Percentiles rank a stretch among this genome's conserved stretches.
These are phyloP conservation scores for Apiospora marii DNA, from an alignment of 2,329 filamentous ascomycete genomes.

Conservation along the genomic window DNA sequence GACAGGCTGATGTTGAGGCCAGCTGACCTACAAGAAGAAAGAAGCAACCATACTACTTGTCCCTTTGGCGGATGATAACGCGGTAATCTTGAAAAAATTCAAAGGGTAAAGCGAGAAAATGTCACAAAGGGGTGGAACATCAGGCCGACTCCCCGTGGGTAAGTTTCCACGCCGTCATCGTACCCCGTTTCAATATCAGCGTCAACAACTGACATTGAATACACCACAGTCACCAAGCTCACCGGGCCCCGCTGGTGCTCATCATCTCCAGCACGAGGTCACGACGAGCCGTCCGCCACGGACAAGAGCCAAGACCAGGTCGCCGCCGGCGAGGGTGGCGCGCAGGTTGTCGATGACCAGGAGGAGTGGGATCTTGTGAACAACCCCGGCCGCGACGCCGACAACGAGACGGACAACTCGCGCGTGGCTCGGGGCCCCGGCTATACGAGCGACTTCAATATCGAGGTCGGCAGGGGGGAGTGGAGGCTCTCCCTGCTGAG, in stretches of 20 bases:
- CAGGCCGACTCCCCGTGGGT: neutral
- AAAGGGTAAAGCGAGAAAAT: neutral
- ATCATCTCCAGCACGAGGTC: neutral
- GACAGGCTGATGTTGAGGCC: neutral
- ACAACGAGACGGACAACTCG: conserved; percentile 1
- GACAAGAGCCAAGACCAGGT: neutral
- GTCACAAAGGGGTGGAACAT: neutral
- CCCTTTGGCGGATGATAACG: neutral
- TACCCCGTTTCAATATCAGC: neutral
- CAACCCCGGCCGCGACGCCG: neutral
- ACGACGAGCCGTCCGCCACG: neutral
- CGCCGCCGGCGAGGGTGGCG: no score
- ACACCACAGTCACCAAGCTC: neutral
- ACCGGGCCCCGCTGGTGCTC: neutral
- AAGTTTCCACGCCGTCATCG: neutral
- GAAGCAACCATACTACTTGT: neutral
- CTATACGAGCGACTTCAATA: neutral
- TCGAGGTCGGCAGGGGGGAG: neutral
- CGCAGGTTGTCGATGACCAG: neutral
- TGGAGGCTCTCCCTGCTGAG: conserved; percentile 3
- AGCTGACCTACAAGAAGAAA: neutral
- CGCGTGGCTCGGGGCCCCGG: neutral
- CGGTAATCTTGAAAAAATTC: neutral
- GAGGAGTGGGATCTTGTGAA: neutral
- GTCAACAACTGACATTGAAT: neutral